Evolutionary conservation across 208 protist species (phyloP).

Genomic region (Crithidia fasciculata): DNA sequence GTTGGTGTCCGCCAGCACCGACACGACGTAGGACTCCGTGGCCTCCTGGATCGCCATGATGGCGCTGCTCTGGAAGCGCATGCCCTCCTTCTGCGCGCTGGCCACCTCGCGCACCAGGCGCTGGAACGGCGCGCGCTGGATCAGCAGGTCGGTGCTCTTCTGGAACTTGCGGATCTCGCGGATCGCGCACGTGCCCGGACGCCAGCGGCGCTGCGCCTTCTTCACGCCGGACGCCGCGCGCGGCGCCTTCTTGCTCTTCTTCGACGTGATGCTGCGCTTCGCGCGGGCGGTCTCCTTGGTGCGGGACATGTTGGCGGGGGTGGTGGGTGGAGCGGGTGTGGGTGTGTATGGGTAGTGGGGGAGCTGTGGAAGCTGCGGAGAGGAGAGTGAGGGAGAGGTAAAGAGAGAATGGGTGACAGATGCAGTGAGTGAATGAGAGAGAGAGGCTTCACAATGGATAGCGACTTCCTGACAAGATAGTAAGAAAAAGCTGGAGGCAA

Average conservation of each 20-base stretch:
- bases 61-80: slow-evolving; percentile 89
- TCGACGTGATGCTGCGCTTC: slow-evolving; percentile 47
- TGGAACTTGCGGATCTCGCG: slow-evolving; percentile 96
- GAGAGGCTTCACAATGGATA: too few relatives aligned
- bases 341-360: slow-evolving; percentile 1
- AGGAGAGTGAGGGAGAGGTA: neutral
- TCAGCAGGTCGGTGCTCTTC: slow-evolving; percentile 87
- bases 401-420: too few relatives aligned
- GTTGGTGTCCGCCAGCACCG: slow-evolving; percentile 93
- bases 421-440: too few relatives aligned
- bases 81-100: slow-evolving; percentile 74
- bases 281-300: neutral
- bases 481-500: neutral
- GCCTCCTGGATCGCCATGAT: slow-evolving; percentile 91
- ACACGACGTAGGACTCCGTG: slow-evolving; percentile 91
- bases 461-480: too few relatives aligned
- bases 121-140: slow-evolving; percentile 90
- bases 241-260: slow-evolving; percentile 96
- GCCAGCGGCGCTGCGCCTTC: slow-evolving; percentile 96
- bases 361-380: slow-evolving; percentile 6
- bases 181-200: slow-evolving; percentile 97
- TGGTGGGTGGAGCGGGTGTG: neutral
- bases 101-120: slow-evolving; percentile 88
- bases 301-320: neutral
- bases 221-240: slow-evolving; percentile 96